These are phyloP conservation scores for Silene latifolia DNA, from an alignment of 148 eudicot genomes.

Conservation along the genomic window DNA sequence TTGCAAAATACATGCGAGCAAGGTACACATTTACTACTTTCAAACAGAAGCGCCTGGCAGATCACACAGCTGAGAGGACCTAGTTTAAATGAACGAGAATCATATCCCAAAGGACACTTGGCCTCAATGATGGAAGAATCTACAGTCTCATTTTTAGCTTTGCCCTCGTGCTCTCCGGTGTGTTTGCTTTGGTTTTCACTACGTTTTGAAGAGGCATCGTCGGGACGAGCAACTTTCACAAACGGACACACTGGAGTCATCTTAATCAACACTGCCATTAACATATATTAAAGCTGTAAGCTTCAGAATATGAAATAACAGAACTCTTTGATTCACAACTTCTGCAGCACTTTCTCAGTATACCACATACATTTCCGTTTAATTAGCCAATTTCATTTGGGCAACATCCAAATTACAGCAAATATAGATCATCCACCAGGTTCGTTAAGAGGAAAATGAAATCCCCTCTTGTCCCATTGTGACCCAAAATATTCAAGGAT, in stretches of 20 bases:
- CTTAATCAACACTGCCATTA: conserved; percentile 19
- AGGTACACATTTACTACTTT: conserved; percentile 82
- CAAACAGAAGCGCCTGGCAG: conserved; percentile 91
- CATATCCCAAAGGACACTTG: conserved; percentile 95
- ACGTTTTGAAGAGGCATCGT: conserved; percentile 61
- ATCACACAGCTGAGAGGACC: conserved; percentile 93
- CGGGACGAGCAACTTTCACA: conserved; percentile 84
- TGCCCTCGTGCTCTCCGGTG: conserved; percentile 46
- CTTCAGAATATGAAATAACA: background rate
- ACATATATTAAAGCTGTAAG: conserved; percentile 3
- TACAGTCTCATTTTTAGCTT: conserved; percentile 45
- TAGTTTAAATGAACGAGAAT: conserved; percentile 78
- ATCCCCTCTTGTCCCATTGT: background rate
- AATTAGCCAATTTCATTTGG: background rate
- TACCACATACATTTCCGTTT: background rate
- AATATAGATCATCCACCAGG: background rate
- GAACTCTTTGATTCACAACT: background rate
- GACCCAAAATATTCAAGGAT: background rate
- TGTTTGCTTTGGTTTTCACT: conserved; percentile 60
- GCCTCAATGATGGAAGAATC: conserved; percentile 47
- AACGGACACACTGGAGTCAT: conserved; percentile 98
- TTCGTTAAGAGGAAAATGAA: background rate
- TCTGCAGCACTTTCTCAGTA: background rate
- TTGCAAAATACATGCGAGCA: conserved; percentile 91
- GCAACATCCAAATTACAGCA: background rate